Evolutionary conservation across 805 yeast species (phyloP).

Genomic region (Ogataea henricii): DNA sequence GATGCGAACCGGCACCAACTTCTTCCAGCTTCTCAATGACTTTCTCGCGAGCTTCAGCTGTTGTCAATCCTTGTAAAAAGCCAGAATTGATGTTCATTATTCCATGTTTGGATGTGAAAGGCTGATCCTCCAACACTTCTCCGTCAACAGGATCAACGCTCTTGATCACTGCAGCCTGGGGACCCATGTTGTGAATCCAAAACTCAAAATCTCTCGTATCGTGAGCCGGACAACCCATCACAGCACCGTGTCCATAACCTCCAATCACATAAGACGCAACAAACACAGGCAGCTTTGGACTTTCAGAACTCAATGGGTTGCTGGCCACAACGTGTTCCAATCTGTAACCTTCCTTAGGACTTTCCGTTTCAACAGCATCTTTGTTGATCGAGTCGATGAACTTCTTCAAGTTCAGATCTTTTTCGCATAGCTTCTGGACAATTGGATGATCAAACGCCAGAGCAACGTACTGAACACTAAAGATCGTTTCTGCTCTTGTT

Average conservation of each 20-base stretch:
- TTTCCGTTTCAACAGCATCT: constrained; percentile 39
- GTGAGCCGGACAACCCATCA: constrained; percentile 98
- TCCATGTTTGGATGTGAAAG: constrained; percentile 47
- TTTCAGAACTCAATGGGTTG: constrained; percentile 57
- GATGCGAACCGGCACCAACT: constrained; percentile 44
- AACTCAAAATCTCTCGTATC: constrained; percentile 82
- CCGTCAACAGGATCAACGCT: constrained; percentile 47
- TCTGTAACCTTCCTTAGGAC: constrained; percentile 60
- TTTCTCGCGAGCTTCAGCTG: constrained; percentile 50
- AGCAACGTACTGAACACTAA: constrained; percentile 81
- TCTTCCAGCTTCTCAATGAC: constrained; percentile 35
- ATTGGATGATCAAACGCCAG: constrained; percentile 72
- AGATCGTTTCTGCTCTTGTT: constrained; percentile 86
- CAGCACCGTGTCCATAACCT: constrained; percentile 88
- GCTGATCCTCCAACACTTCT: constrained; percentile 21
- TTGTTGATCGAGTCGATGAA: constrained; percentile 47
- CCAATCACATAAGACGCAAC: constrained; percentile 90
- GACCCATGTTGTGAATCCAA: constrained; percentile 67
- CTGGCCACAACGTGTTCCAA: constrained; percentile 45
- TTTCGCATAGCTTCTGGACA: constrained; percentile 40
- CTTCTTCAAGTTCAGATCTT: constrained; percentile 42
- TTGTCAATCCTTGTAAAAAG: constrained; percentile 50
- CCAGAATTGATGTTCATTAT: constrained; percentile 50
- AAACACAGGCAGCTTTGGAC: constrained; percentile 64
- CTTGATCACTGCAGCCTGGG: constrained; percentile 36